These are phyloP conservation scores for Metarhizium sp. DNA, from an alignment of 2,329 filamentous ascomycete genomes.

Conservation along the genomic window DNA sequence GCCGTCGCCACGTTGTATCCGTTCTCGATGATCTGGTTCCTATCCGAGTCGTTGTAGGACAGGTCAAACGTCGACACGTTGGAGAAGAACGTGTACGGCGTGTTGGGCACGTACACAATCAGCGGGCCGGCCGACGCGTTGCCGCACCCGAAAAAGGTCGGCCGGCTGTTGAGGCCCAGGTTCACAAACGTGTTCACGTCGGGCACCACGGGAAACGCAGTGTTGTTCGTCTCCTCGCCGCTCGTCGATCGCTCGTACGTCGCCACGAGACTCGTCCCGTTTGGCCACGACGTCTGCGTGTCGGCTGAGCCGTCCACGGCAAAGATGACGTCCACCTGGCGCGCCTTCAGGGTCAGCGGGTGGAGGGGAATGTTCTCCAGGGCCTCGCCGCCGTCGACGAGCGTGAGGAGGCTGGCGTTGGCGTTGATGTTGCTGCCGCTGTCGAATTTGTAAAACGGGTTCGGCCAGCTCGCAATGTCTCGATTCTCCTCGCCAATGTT, in stretches of 20 bases:
- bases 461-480: slow-evolving; percentile 69
- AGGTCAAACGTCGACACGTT: slow-evolving; percentile 68
- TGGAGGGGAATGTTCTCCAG: slow-evolving; percentile 71
- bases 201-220: slow-evolving; percentile 62
- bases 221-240: slow-evolving; percentile 48
- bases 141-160: slow-evolving; percentile 76
- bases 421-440: slow-evolving; percentile 49
- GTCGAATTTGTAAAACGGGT: slow-evolving; percentile 65
- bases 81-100: slow-evolving; percentile 60
- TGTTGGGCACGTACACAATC: slow-evolving; percentile 75
- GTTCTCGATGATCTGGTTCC: slow-evolving; percentile 69
- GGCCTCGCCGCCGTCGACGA: slow-evolving; percentile 74
- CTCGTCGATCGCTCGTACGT: slow-evolving; percentile 52
- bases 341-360: slow-evolving; percentile 65
- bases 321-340: slow-evolving; percentile 70
- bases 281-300: slow-evolving; percentile 60
- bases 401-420: slow-evolving; percentile 43
- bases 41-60: slow-evolving; percentile 50
- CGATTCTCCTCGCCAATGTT: slow-evolving; percentile 48
- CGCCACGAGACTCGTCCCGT: slow-evolving; percentile 64
- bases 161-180: slow-evolving; percentile 60
- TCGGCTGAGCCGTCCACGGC: slow-evolving; percentile 73
- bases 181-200: slow-evolving; percentile 72
- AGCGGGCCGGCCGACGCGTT: slow-evolving; percentile 39
- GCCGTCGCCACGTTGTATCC: slow-evolving; percentile 70